Conservation (phyloP, 768 basidiomycete species). For the Cyclocybe aegerita region DNA sequence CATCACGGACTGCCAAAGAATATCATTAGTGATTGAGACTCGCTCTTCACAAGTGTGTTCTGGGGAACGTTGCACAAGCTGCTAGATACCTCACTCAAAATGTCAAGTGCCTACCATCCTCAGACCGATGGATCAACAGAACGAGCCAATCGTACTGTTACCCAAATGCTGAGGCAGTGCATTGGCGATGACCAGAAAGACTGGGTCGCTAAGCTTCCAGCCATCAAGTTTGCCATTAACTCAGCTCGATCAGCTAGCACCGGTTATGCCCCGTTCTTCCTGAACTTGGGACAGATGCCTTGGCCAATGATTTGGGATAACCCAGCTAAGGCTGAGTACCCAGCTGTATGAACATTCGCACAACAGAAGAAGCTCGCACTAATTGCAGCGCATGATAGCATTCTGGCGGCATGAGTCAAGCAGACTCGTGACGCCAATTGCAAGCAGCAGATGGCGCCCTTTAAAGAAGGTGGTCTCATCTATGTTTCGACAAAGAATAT, state of each 20-base stretch:
- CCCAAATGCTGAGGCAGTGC: slow-evolving; percentile 26
- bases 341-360: slow-evolving; percentile 13
- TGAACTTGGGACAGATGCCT: slow-evolving; percentile 11
- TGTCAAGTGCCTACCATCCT: too few species aligned
- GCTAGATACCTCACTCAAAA: slow-evolving; percentile 11
- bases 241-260: slow-evolving; percentile 12
- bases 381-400: slow-evolving; percentile 28
- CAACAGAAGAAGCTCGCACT: slow-evolving; percentile 17
- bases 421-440: slow-evolving; percentile 28
- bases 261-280: slow-evolving; percentile 17
- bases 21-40: slow-evolving; percentile 41
- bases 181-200: slow-evolving; percentile 28
- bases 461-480: slow-evolving; percentile 8
- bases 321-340: slow-evolving; percentile 7
- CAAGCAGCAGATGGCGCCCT: slow-evolving; percentile 8
- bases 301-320: slow-evolving; percentile 15
- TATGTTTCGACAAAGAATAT: slow-evolving; percentile 17
- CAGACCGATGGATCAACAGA: too few species aligned
- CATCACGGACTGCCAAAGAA: slow-evolving; percentile 35
- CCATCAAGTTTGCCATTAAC: slow-evolving; percentile 15
- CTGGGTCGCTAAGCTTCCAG: slow-evolving; percentile 27
- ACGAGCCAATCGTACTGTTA: slow-evolving; percentile 29
- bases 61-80: slow-evolving; percentile 34
- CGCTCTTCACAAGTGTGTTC: slow-evolving; percentile 40
- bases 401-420: slow-evolving; percentile 24